A percentile compares a stretch with the other conserved stretches of the same genome.
Evolutionary conservation across 169 alveolate genomes (phyloP).

Genomic region (Plasmodium fragile): DNA sequence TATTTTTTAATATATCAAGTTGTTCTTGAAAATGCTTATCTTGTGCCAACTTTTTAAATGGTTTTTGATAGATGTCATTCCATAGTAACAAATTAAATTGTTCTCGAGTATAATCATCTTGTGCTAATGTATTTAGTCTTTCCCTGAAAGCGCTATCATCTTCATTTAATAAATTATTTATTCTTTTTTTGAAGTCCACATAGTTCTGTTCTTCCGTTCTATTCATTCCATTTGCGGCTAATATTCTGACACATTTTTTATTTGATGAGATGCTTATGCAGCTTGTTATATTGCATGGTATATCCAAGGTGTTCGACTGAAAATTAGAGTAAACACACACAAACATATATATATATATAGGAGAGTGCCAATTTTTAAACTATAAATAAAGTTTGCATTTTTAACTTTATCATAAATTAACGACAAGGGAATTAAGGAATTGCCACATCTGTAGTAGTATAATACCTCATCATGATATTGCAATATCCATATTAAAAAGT

Average conservation of each 20-base stretch:
- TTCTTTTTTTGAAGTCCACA: background rate
- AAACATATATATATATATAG: background rate
- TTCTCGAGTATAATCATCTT: background rate
- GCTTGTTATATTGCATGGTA: background rate
- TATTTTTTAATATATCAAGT: background rate
- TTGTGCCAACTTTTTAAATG: background rate
- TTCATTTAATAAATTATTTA: background rate
- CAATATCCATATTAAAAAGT: background rate
- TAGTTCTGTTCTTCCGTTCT: no score
- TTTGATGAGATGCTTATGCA: background rate
- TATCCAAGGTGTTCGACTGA: background rate
- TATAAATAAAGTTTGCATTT: no score
- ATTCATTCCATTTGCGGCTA: no score
- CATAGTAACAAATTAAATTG: background rate
- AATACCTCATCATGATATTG: background rate
- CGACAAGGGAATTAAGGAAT: background rate
- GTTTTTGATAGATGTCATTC: background rate
- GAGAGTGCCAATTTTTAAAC: background rate
- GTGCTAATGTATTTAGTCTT: background rate
- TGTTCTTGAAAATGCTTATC: background rate
- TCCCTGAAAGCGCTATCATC: background rate
- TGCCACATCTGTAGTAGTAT: background rate
- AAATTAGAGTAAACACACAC: background rate
- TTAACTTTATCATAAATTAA: no score
- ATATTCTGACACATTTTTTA: no score